phyloP scores from a whole-genome alignment of 768 basidiomycete genomes.

The Cystobasidium ongulense region DNA sequence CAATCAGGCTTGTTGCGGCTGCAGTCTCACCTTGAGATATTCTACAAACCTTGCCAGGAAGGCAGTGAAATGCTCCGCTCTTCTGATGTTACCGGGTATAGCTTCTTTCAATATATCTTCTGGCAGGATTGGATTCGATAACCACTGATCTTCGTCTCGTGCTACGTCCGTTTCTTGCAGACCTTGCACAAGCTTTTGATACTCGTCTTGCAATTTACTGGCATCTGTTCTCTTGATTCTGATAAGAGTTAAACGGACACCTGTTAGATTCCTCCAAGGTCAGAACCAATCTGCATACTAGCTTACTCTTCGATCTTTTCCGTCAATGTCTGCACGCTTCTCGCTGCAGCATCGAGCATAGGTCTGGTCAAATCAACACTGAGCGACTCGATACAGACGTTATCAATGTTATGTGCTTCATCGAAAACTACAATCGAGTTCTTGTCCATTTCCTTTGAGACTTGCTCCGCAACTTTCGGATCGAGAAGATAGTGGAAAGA shows the following conservation, averaged over 20 bases:
- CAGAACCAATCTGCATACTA: background rate
- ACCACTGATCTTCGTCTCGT: constrained; percentile 63
- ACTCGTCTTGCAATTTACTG: constrained; percentile 89
- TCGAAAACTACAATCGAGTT: constrained; percentile 99
- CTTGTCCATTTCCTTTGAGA: constrained; percentile 93
- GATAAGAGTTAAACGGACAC: background rate
- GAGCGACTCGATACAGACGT: constrained; percentile 96
- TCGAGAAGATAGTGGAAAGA: constrained; percentile 98
- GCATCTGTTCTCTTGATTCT: constrained; percentile 94
- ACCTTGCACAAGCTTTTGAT: constrained; percentile 87
- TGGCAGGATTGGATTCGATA: constrained; percentile 91
- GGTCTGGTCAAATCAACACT: constrained; percentile 95
- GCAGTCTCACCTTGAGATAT: constrained; percentile 74
- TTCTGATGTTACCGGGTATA: constrained; percentile 93
- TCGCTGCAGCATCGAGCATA: constrained; percentile 87
- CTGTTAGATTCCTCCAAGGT: background rate
- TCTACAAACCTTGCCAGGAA: constrained; percentile 97
- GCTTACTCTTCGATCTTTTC: constrained; percentile 92
- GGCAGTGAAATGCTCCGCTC: constrained; percentile 97
- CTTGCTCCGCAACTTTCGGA: constrained; percentile 98
- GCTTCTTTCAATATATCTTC: constrained; percentile 92
- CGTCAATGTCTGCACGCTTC: constrained; percentile 74
- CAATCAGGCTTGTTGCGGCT: too few relatives aligned
- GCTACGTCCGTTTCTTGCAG: constrained; percentile 64
- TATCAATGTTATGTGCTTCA: constrained; percentile 98